phyloP scores from a whole-genome alignment of 257 asterid species.

The Solanum phureja region DNA sequence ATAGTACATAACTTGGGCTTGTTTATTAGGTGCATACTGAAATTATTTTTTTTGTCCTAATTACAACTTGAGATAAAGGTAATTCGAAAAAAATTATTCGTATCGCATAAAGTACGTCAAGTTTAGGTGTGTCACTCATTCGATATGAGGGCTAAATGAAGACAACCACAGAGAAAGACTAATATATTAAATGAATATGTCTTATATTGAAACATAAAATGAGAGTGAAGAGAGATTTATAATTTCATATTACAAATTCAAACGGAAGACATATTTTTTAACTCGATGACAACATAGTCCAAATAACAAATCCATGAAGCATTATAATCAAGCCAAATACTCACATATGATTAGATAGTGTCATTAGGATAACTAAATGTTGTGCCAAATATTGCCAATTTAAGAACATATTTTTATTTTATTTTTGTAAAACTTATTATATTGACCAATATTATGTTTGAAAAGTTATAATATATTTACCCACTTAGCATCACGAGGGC shows the following conservation, averaged over 20 bases:
- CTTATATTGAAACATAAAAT: background rate
- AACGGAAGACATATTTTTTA: background rate
- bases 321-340: too few species aligned
- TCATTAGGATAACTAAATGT: background rate
- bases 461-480: too few species aligned
- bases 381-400: background rate
- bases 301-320: too few species aligned
- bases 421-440: background rate
- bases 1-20: background rate
- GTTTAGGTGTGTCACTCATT: background rate
- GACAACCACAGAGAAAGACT: background rate
- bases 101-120: background rate
- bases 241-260: background rate
- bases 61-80: background rate
- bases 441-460: background rate
- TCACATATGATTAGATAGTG: background rate
- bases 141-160: background rate
- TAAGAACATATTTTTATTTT: too few species aligned
- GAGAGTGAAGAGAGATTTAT: background rate
- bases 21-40: background rate
- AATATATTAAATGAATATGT: background rate
- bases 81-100: background rate
- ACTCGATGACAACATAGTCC: background rate
- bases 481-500: background rate
- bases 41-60: background rate